Evolutionary conservation across 108 stramenopile species (phyloP), one percentile per base, ranked within the genome.

Genomic region (Fragilariopsis cylindrus): DNA sequence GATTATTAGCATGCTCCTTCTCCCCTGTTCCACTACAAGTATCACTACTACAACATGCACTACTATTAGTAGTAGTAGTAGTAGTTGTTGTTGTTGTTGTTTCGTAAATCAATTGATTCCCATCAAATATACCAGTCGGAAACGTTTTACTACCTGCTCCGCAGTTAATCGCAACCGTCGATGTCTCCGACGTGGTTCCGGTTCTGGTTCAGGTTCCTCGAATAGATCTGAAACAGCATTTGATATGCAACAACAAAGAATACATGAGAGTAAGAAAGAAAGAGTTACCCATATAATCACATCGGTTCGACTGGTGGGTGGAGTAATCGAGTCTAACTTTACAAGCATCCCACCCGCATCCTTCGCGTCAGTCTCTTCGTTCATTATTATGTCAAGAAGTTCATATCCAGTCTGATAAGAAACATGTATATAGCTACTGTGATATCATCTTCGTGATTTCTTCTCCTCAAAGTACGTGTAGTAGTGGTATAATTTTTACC

Each of bases 91-190:
- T 60, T 40, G 40, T 65, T 45, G 41, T 46, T 13, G 41, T 52
- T 21, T 68, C 67, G 30, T 50, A 68, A 3, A 68, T 11, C 67
- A 68, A 40, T 40, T 48, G 16, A 9, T 3, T 68, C 15, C 67
- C 67, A n/a, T 68, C 67, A 13, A 68, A 68, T 4, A 68, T 40
- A 6, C 67, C 67, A 9, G 7, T 39, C 39, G 42, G 82, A 18
- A 69, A 73, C 4, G 52, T 54, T 79, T 64, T 55, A 71, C 13
- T 4, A 83, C 76, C 72, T 83, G 78, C 41, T 70, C 70, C 13
- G 53, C 0, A 1, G 82, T 83, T n/a, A 82, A 43, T 74, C 76
- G 53, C 6, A 68, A 73, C 57, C 81, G 76, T 7, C 68, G 48
- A n/a, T 72, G 69, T 66, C 71, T 62, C 11, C 57, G 75, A 4